These are phyloP conservation scores for Metschnikowia aberdeeniae DNA, from an alignment of 805 yeast species.

Conservation along the genomic window DNA sequence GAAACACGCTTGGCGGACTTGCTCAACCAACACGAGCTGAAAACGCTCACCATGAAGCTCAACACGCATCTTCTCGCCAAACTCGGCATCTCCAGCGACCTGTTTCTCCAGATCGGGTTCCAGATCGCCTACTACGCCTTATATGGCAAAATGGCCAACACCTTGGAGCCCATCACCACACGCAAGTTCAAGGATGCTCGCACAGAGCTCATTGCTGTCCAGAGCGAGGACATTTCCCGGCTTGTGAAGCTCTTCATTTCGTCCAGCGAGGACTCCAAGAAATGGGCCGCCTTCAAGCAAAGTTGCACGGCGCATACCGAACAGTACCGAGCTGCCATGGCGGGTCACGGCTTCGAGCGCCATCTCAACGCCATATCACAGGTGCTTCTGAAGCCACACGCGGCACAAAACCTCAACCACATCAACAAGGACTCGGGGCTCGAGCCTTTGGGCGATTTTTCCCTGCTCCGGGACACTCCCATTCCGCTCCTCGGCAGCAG, in stretches of 20 bases:
- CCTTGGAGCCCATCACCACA: slow-evolving; percentile 61
- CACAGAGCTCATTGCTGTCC: slow-evolving; percentile 65
- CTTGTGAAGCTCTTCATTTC: slow-evolving; percentile 64
- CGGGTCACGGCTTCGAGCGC: slow-evolving; percentile 68
- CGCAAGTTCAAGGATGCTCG: slow-evolving; percentile 64
- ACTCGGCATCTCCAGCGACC: slow-evolving; percentile 45
- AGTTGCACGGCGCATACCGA: slow-evolving; percentile 51
- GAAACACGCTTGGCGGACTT: slow-evolving; percentile 58
- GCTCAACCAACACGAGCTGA: slow-evolving; percentile 54
- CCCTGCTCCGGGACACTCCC: slow-evolving; percentile 1
- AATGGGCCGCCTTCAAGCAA: slow-evolving; percentile 49
- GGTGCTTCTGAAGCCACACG: slow-evolving; percentile 44
- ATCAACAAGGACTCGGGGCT: slow-evolving; percentile 31
- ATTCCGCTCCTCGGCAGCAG: slow-evolving; percentile 35
- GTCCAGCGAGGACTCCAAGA: slow-evolving; percentile 39
- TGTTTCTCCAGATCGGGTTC: slow-evolving; percentile 48
- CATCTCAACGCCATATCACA: slow-evolving; percentile 64
- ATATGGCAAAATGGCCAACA: slow-evolving; percentile 47
- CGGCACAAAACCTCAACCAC: slow-evolving; percentile 34
- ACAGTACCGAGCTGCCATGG: slow-evolving; percentile 48
- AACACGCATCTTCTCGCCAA: slow-evolving; percentile 35
- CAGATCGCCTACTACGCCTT: slow-evolving; percentile 54
- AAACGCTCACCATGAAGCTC: slow-evolving; percentile 36
- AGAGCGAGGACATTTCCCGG: slow-evolving; percentile 46
- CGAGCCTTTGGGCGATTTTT: slow-evolving; percentile 11